phyloP scores from a whole-genome alignment of 1,284 basidiomycete genomes.

The Ceratobasidium sp. region DNA sequence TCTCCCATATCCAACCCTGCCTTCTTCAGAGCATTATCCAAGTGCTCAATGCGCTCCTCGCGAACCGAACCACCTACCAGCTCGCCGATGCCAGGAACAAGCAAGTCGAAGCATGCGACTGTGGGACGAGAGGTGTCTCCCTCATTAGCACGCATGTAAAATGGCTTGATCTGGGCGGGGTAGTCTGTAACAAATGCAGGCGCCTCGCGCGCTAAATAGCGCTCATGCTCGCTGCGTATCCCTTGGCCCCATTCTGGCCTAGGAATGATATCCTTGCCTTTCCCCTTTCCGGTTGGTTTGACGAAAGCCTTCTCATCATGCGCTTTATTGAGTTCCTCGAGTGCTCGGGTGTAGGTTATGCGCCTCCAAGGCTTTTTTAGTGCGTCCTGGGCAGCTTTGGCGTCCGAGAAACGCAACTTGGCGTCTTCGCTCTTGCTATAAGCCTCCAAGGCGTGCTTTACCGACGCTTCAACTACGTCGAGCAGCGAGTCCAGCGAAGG shows the following conservation, averaged over 20 bases:
- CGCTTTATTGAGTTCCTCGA: slow-evolving; percentile 67
- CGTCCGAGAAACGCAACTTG: slow-evolving; percentile 34
- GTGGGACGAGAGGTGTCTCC: slow-evolving; percentile 63
- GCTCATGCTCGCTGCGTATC: slow-evolving; percentile 92
- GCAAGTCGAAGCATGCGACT: slow-evolving; percentile 94
- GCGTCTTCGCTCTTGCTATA: slow-evolving; percentile 46
- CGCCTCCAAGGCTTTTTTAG: slow-evolving; percentile 68
- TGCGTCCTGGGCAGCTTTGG: slow-evolving; percentile 7
- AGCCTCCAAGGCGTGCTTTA: slow-evolving; percentile 64
- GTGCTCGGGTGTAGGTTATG: slow-evolving; percentile 85
- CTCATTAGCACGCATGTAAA: slow-evolving; percentile 90
- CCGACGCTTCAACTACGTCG: slow-evolving; percentile 75
- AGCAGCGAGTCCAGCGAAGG: slow-evolving; percentile 74
- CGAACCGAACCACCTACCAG: slow-evolving; percentile 92
- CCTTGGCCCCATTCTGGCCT: slow-evolving; percentile 77
- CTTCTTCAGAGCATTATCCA: slow-evolving; percentile 67
- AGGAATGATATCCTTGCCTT: slow-evolving; percentile 60
- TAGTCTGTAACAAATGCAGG: slow-evolving; percentile 96
- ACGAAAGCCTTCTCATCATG: slow-evolving; percentile 53
- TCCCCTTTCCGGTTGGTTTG: slow-evolving; percentile 20
- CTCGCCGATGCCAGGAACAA: slow-evolving; percentile 91
- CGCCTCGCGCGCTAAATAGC: slow-evolving; percentile 83
- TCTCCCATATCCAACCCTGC: slow-evolving; percentile 67
- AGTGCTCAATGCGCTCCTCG: slow-evolving; percentile 79
- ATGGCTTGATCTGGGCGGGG: slow-evolving; percentile 86